Evolutionary conservation across 495 filamentous ascomycete genomes (phyloP), one percentile per base, ranked within the genome.

Genomic region (Penicillium canariense): DNA sequence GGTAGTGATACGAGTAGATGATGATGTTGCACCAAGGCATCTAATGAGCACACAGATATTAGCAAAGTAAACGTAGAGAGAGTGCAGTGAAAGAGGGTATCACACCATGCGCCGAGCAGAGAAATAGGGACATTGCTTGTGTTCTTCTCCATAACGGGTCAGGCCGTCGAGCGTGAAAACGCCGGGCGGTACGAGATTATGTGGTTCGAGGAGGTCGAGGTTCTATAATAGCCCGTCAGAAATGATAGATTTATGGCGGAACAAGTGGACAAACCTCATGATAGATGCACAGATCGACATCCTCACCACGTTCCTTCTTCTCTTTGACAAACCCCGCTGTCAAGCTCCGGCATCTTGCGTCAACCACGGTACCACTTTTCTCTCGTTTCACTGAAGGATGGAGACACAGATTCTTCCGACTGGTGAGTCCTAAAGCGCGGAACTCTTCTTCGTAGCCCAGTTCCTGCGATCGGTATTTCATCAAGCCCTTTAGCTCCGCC

Each of bases 11-110:
- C 8, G 94, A 97, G 69, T 97, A 99, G 51, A 99, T 97, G 62
- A 99, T 96, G 63, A 99, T 90, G 72, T 99, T 96, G 79, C 93
- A 97, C 67, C 88, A 96, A 47, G 91, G 85, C 93, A 99, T 97
- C 88, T 92, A 58, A 20, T 35, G 10, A 2, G 2, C 17, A 17
- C 26, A 6, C 43, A 9, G 27, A 46, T 17, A 15, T 46, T 30
- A 46, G 43, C 2, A 31, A 17, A 1, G 7, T 20, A 0, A 14
- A 14, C 23, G 7, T 15, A 46, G 26, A 30, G 5, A 15, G 3
- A 7, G 14, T n/a, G 6, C 6, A 14, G 15, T 5, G 14, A 17
- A 12, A 3, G 30, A 18, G 14, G 5, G 8, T 55, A n/a, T 61
- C 77, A 58, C 73, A 91, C 88, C 94, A 99, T 99, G 55, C 94